Conservation (phyloP, 1,284 basidiomycete species). For the Earliella scabrosa region DNA sequence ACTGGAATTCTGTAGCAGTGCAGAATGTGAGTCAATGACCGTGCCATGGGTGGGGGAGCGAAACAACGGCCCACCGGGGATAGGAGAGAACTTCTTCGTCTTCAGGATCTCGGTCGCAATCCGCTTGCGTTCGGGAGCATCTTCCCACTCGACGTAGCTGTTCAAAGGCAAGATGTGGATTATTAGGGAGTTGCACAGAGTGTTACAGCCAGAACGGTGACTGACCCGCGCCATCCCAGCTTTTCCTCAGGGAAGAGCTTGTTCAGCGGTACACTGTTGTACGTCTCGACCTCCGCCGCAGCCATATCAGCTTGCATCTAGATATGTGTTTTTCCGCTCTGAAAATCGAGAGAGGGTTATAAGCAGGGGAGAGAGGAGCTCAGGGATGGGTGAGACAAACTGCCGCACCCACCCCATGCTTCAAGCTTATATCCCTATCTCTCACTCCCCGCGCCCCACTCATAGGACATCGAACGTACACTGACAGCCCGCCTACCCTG, state of each 20-base stretch:
- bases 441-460: too few species aligned
- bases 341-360: too few species aligned
- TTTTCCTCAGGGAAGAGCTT: constrained; percentile 40
- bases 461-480: not conserved
- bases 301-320: not conserved
- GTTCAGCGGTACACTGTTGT: constrained; percentile 21
- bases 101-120: constrained; percentile 45
- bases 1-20: constrained; percentile 47
- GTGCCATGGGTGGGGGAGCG: too few species aligned
- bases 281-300: constrained; percentile 5
- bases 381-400: too few species aligned
- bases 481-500: not conserved
- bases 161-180: not conserved
- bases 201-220: not conserved
- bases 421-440: too few species aligned
- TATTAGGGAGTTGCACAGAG: not conserved
- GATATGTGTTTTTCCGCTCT: too few species aligned
- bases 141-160: constrained; percentile 56
- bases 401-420: not conserved
- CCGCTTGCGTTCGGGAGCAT: constrained; percentile 47
- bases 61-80: too few species aligned
- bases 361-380: too few species aligned
- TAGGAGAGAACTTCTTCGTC: constrained; percentile 44
- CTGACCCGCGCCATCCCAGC: constrained; percentile 41
- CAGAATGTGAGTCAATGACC: too few species aligned